A percentile compares a stretch with the other conserved stretches of the same genome.
Evolutionary conservation across 2,329 filamentous ascomycete genomes (phyloP).

Genomic region (Apiospora koreana): DNA sequence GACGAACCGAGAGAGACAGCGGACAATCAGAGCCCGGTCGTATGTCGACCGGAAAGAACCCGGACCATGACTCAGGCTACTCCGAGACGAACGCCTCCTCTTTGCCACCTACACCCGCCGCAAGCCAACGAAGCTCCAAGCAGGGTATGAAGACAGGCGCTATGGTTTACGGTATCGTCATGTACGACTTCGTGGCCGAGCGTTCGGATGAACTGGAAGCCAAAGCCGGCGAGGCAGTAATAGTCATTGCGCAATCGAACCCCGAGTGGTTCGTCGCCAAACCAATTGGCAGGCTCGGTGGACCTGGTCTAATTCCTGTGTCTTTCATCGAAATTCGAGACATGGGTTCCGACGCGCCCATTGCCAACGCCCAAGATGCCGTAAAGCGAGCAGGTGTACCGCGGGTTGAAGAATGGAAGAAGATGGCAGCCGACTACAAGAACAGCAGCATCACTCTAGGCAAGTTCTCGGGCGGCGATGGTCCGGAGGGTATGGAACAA

Average conservation of each 20-base stretch:
- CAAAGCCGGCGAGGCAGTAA: slow-evolving; percentile 93
- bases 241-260: slow-evolving; percentile 97
- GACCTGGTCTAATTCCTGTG: slow-evolving; percentile 92
- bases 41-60: slow-evolving; percentile 54
- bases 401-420: slow-evolving; percentile 98
- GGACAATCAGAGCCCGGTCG: slow-evolving; percentile 64
- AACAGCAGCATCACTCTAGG: slow-evolving; percentile 97
- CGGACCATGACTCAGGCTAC: slow-evolving; percentile 91
- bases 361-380: slow-evolving; percentile 80
- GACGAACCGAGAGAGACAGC: slow-evolving; percentile 90
- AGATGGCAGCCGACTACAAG: slow-evolving; percentile 98
- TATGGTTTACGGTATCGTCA: slow-evolving; percentile 95
- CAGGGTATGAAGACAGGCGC: slow-evolving; percentile 62
- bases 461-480: slow-evolving; percentile 74
- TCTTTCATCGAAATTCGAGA: slow-evolving; percentile 96
- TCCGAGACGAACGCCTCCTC: slow-evolving; percentile 53
- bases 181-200: slow-evolving; percentile 96
- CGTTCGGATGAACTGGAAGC: slow-evolving; percentile 94
- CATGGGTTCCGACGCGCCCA: slow-evolving; percentile 83
- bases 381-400: slow-evolving; percentile 88
- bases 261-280: slow-evolving; percentile 99
- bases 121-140: slow-evolving; percentile 51
- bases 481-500: slow-evolving; percentile 54
- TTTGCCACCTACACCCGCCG: slow-evolving; percentile 34
- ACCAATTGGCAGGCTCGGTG: slow-evolving; percentile 95